A percentile compares a stretch with the other conserved stretches of the same genome.
These are phyloP conservation scores for Starmerella khaoyaiensis DNA, from an alignment of 805 yeast species.

Conservation along the genomic window DNA sequence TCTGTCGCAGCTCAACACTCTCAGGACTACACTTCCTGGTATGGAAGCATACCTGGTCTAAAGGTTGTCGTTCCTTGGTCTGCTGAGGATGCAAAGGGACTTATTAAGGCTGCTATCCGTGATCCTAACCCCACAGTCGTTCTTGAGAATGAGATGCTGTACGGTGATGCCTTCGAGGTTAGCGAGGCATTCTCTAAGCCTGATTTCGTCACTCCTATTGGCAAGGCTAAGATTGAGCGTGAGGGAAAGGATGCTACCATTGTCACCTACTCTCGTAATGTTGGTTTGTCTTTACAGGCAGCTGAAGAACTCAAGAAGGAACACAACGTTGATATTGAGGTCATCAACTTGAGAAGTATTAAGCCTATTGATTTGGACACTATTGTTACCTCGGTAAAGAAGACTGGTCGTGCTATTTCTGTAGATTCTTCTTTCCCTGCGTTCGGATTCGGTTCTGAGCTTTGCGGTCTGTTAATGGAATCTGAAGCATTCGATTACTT, in stretches of 20 bases:
- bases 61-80: conserved; percentile 93
- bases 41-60: conserved; percentile 94
- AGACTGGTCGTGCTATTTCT: conserved; percentile 90
- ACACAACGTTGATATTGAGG: conserved; percentile 83
- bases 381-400: conserved; percentile 76
- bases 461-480: conserved; percentile 95
- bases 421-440: conserved; percentile 98
- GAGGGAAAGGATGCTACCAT: conserved; percentile 85
- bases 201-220: conserved; percentile 85
- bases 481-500: conserved; percentile 95
- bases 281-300: conserved; percentile 72
- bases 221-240: conserved; percentile 88
- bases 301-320: conserved; percentile 77
- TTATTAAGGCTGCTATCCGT: conserved; percentile 89
- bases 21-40: conserved; percentile 96
- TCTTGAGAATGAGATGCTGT: conserved; percentile 88
- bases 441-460: conserved; percentile 97
- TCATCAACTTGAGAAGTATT: conserved; percentile 87
- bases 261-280: conserved; percentile 86
- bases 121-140: conserved; percentile 97
- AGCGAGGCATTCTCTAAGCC: conserved; percentile 78
- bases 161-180: conserved; percentile 83
- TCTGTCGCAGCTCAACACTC: conserved; percentile 99
- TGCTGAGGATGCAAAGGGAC: conserved; percentile 91
- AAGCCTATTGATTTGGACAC: conserved; percentile 90